A percentile compares a stretch with the other conserved stretches of the same genome.
Conservation (phyloP, 805 yeast species). For the Nakazawaea holstii region DNA sequence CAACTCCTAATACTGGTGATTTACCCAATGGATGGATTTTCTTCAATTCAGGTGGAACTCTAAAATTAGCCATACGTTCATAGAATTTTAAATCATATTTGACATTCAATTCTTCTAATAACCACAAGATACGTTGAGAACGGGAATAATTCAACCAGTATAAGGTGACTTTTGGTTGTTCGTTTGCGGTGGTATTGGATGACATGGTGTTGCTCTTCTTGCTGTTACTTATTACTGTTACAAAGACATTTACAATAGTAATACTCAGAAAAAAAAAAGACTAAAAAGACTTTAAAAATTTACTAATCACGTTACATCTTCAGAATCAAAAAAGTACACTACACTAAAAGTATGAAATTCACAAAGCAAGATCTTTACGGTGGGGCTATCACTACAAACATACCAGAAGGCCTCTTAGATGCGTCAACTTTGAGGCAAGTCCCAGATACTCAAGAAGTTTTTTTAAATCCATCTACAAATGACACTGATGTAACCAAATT, state of each 20-base stretch:
- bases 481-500: conserved; percentile 19
- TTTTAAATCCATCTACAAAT: conserved; percentile 36
- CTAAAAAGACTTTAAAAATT: not conserved
- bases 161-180: conserved; percentile 2
- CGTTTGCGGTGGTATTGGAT: not conserved
- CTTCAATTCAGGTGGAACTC: conserved; percentile 44
- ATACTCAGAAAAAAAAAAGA: not conserved
- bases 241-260: no score
- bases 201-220: no score
- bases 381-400: conserved; percentile 61
- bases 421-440: conserved; percentile 76
- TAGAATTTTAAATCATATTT: conserved; percentile 51
- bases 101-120: conserved; percentile 53
- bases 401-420: conserved; percentile 65
- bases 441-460: conserved; percentile 95
- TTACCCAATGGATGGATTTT: conserved; percentile 60
- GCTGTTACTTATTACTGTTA: no score
- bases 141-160: conserved; percentile 49
- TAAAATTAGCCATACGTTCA: conserved; percentile 40
- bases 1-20: conserved; percentile 52
- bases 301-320: not conserved
- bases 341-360: conserved; percentile 11
- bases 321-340: not conserved
- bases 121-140: conserved; percentile 57
- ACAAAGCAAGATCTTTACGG: conserved; percentile 54